Evolutionary conservation across 2,329 filamentous ascomycete genomes (phyloP).

Genomic region (Hypoxylon sp.): DNA sequence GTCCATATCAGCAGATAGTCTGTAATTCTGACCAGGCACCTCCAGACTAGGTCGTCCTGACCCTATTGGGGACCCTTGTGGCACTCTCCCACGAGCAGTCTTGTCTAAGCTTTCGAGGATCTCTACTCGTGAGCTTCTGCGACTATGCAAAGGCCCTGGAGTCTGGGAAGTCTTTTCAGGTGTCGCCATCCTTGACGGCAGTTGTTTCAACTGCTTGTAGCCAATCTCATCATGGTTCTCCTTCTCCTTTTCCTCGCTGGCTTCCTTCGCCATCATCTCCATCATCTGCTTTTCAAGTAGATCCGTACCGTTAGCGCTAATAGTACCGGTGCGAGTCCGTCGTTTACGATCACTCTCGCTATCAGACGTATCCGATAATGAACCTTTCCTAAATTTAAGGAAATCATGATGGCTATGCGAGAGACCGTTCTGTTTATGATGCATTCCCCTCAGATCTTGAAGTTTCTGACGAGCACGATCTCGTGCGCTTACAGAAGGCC

Average conservation of each 20-base stretch:
- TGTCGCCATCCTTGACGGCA: conserved; percentile 53
- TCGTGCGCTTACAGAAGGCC: conserved; percentile 67
- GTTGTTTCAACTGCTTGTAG: conserved; percentile 55
- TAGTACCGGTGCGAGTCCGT: conserved; percentile 62
- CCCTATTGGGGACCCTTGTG: conserved; percentile 53
- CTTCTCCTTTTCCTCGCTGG: conserved; percentile 59
- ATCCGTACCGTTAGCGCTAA: conserved; percentile 66
- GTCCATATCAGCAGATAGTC: conserved; percentile 62
- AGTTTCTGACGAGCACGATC: conserved; percentile 74
- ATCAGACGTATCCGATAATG: conserved; percentile 73
- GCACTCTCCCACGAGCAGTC: conserved; percentile 33
- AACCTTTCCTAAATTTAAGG: conserved; percentile 66
- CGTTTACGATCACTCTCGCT: conserved; percentile 66
- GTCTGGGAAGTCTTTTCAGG: conserved; percentile 45
- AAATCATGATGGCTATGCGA: conserved; percentile 68
- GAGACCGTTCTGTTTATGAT: conserved; percentile 68
- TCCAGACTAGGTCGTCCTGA: conserved; percentile 64
- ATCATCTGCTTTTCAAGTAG: conserved; percentile 74
- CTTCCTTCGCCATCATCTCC: conserved; percentile 71
- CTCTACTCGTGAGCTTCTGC: conserved; percentile 46
- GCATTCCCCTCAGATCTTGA: conserved; percentile 68
- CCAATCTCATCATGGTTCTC: conserved; percentile 52
- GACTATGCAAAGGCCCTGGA: conserved; percentile 33
- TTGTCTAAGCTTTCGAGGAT: conserved; percentile 42
- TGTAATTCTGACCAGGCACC: conserved; percentile 59